Base-by-base conservation (phyloP, 1,284 basidiomycete genomes). In the Grifola frondosa region DNA sequence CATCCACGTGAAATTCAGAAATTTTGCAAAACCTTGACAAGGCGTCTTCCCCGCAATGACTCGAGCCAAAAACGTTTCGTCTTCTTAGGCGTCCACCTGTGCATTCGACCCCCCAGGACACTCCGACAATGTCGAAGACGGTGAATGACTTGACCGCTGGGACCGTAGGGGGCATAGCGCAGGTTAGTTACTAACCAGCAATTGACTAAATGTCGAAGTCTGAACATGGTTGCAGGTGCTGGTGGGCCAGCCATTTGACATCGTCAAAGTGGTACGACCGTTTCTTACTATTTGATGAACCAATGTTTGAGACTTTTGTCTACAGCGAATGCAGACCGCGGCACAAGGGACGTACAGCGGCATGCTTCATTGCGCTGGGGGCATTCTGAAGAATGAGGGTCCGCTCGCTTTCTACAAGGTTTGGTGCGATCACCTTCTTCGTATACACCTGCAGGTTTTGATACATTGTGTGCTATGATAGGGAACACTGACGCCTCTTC, bases 371-470 rank as follows among this genome's bases (percentile, higher is more conserved):
- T 97, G 94, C 63, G 94, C 94, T 10, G 77, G 80, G 6, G 85
- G 87, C 44, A 91, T 98, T 55, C 59, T 97, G 44, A 91, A 82
- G 64, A 88, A 92, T 46, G 96, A 98, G 62, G 96, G 96, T 0
- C 91, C 91, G 6, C 66, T 91, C 26, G 94, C 93, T 1, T 98
- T 98, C 69, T 99, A 97, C 79, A 97, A 97, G 81, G 93, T 87
- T 58, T 53, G 44, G 64, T 47, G 32, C 24, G 37, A 34, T 37
- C 35, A 36, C 20, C 19, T 32, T 16, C 37, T 45, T 44, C 29
- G 32, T 16, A 30, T 24, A 22, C 25, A n/a, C 35, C 36, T 30
- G 31, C 22, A 16, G 37, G 20, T 34, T 22, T 38, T 38, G n/a
- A 48, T 20, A 43, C 26, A 17, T 36, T 35, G 26, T 30, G 10